Evolutionary conservation across 73 alveolate genomes (phyloP), one percentile per base, ranked within the genome.

Genomic region (Paramecium biaurelia): DNA sequence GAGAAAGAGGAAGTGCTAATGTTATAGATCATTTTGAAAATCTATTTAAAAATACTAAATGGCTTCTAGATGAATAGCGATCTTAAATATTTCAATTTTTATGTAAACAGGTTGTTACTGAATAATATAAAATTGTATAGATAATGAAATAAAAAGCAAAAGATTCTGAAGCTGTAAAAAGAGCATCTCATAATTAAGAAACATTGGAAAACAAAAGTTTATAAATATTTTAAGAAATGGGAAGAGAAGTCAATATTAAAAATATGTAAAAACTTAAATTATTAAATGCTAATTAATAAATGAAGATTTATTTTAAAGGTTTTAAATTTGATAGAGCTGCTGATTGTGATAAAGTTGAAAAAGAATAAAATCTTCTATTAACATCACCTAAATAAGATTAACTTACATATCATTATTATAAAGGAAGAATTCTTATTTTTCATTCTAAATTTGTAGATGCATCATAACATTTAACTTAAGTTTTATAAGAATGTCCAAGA

Each of bases 241-340:
- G 43, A 43, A 79, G 90, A 45, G 90, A 43, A 14, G 72, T 79
- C 34, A 79, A 41, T 20, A 24, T 4, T 2, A 79, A 79, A 24
- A 79, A 79, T 45, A 30, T 23, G 63, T 20, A 30, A 30, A 41
- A 79, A 23, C 37, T 79, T 21, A 79, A 79, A 24, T 41, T 79
- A 24, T 4, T 45, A 23, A 43, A 43, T 43, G 42, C 76, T n/a
- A 79, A 79, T 47, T 45, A 79, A 79, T 42, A 38, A 45, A 79
- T 79, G 90, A 79, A 79, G 47, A 38, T 79, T 12, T 47, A 79
- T 24, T 79, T 79, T 34, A 30, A 23, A 34, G 56, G 21, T 2
- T 79, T 79, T 45, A 79, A 79, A 47, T 79, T 79, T 45, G 90
- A 79, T 45, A 43, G 74, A 35, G 74, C 76, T 20, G 90, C 70